Percentiles rank a stretch among this genome's conserved stretches.
Conservation (phyloP, 2,329 filamentous ascomycete genomes). For the Biscogniauxia mediterranea region DNA sequence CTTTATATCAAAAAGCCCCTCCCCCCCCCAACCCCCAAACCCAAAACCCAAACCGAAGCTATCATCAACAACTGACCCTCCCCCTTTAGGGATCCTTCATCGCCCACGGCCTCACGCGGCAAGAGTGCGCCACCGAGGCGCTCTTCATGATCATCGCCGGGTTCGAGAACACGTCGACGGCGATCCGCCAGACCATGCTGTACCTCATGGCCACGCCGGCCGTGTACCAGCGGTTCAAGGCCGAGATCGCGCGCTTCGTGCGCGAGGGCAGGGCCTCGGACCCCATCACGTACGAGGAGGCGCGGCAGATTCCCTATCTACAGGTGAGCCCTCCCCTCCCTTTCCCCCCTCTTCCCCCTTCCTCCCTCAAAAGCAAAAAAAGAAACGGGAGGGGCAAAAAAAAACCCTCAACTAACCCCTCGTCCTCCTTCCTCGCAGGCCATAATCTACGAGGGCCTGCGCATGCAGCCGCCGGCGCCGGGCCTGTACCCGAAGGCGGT, state of each 20-base stretch:
- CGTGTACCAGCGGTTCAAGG: slow-evolving; percentile 40
- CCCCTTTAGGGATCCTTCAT: slow-evolving; percentile 28
- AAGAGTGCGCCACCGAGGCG: slow-evolving; percentile 26
- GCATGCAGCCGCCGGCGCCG: slow-evolving; percentile 35
- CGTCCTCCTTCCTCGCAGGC: slow-evolving; percentile 21
- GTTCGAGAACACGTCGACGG: slow-evolving; percentile 49
- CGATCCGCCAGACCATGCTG: slow-evolving; percentile 45
- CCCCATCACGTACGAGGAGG: slow-evolving; percentile 23
- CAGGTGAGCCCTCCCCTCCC: slow-evolving; percentile 6
- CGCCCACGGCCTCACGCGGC: slow-evolving; percentile 24
- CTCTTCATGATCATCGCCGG: slow-evolving; percentile 28
- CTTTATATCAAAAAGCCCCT: too few species aligned
- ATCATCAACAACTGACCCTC: not conserved
- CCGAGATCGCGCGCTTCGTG: slow-evolving; percentile 39
- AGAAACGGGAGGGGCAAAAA: too few species aligned
- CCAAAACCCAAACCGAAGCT: not conserved
- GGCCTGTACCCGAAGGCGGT: slow-evolving; percentile 29
- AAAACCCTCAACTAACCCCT: too few species aligned
- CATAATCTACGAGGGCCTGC: slow-evolving; percentile 38
- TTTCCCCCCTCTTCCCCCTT: not conserved
- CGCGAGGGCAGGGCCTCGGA: slow-evolving; percentile 30
- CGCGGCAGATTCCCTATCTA: slow-evolving; percentile 32
- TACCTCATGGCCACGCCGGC: slow-evolving; percentile 44
- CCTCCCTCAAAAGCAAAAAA: too few species aligned
- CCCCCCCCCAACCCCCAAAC: not conserved